Base-by-base conservation (phyloP, 2,329 filamentous ascomycete species). In the Stemphylium vesicarium region DNA sequence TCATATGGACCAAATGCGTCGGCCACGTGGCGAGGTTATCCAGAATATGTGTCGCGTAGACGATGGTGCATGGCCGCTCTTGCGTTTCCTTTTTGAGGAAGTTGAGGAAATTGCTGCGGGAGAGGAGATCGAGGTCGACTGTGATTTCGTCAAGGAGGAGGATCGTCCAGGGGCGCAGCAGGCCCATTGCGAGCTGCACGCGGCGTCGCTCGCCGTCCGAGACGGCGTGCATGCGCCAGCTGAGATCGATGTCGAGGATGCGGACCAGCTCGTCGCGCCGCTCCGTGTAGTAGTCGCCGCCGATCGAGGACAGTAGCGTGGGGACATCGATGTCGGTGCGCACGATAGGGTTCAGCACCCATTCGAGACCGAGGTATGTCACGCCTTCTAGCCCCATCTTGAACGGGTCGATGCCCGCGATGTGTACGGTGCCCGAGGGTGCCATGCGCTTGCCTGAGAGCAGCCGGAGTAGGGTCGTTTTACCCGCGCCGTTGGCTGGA, bases 331-430 rank as follows among this genome's bases (percentile, higher is more conserved):
- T 96, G 77, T 99, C 95, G 26, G 89, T 96, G 46, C 94, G 90
- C 42, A 98, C 95, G 68, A 98, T 96, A 43, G 91, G 91, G 80
- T 98, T 98, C 9, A 99, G 85, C 3, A 98, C 95, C 95, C 95
- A 99, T 81, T 99, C 95, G 0, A 97, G 86, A 0, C 95, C 95
- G 7, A 99, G 89, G 77, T 99, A 99, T 18, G 94, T 98, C 29
- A 99, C 94, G 59, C 95, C 95, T 78, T 96, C 91, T 24, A 97
- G 86, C 10, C 88, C 87, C 32, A 92, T 85, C 75, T 91, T 90
- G 85, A 99, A 99, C 8, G 95, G 95, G 77, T 99, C 95, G 43
- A 91, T 86, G 60, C 90, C 91, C 43, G 86, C 89, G 59, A 99
- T 88, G 68, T 80, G 81, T 74, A 99, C 90, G 62, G 88, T 87